Percentiles rank a stretch among this genome's conserved stretches.
These are phyloP conservation scores for Cavenderia fasciculata DNA, from an alignment of 78 protist species.

Conservation along the genomic window DNA sequence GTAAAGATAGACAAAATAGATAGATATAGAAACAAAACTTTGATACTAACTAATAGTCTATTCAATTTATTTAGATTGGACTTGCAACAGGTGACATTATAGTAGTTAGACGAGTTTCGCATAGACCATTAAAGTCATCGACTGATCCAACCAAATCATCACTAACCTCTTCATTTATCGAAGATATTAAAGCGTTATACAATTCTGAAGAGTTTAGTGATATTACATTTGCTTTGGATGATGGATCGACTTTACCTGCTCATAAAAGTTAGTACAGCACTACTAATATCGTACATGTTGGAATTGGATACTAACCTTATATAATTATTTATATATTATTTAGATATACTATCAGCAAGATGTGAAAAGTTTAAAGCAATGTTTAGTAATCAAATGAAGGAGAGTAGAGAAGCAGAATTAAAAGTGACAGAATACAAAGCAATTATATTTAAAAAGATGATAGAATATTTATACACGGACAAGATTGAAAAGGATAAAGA, in stretches of 20 bases:
- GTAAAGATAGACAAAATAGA: neutral
- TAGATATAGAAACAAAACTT: neutral
- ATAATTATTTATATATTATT: too few relatives aligned
- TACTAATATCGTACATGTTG: too few relatives aligned
- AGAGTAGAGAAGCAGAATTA: conserved; percentile 31
- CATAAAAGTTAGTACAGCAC: conserved; percentile 23
- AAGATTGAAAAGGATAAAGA: conserved; percentile 25
- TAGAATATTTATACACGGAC: conserved; percentile 57
- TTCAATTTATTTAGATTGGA: conserved; percentile 9
- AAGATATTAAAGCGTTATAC: conserved; percentile 19
- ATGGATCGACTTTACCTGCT: conserved; percentile 21
- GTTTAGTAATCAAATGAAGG: conserved; percentile 45
- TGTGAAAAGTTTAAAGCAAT: conserved; percentile 64
- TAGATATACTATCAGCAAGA: conserved; percentile 66
- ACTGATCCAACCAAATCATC: neutral
- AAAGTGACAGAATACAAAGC: conserved; percentile 35
- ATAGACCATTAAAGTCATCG: neutral
- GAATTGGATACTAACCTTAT: too few relatives aligned
- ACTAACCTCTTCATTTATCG: neutral
- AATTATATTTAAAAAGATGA: conserved; percentile 58
- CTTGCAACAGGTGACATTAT: conserved; percentile 42
- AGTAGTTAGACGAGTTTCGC: conserved; percentile 38
- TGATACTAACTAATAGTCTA: neutral
- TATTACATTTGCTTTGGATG: conserved; percentile 23
- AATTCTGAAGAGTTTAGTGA: conserved; percentile 32